phyloP scores from a whole-genome alignment of 192 early-diverging fungal genomes.

The Coemansia sp. region DNA sequence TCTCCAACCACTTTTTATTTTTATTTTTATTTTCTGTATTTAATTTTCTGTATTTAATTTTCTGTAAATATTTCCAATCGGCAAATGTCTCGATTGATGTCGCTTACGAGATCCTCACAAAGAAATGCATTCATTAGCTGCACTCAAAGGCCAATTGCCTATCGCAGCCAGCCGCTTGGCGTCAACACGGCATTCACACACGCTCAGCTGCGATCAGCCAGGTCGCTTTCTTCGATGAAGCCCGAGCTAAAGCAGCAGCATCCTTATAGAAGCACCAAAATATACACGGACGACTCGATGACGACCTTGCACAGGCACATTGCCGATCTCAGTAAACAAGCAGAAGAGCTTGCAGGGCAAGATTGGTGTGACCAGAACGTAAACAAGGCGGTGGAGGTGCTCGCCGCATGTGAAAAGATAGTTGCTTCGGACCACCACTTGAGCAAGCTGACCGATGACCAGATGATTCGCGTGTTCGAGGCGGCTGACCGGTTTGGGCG shows the following conservation, averaged over 20 bases:
- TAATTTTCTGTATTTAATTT: background rate
- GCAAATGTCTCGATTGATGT: constrained; percentile 11
- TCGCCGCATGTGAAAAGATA: background rate
- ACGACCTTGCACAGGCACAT: background rate
- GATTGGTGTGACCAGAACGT: background rate
- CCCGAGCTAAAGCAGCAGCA: background rate
- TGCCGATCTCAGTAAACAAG: constrained; percentile 1
- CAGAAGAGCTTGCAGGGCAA: background rate
- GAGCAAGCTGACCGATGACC: background rate
- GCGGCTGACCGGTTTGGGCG: constrained; percentile 29
- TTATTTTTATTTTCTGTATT: background rate
- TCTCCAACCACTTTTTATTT: background rate
- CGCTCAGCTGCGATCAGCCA: too few species aligned
- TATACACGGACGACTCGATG: background rate
- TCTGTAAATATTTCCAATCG: background rate
- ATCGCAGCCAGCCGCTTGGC: background rate
- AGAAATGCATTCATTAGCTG: too few species aligned
- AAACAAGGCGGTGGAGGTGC: constrained; percentile 3
- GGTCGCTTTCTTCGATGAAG: background rate
- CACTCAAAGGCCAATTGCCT: background rate
- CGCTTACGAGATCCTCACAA: background rate
- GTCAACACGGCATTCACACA: background rate
- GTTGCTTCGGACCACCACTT: background rate
- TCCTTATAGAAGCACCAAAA: background rate
- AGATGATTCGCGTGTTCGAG: constrained; percentile 5